phyloP scores from a whole-genome alignment of 495 filamentous ascomycete genomes.

The Penicillium turbatum region DNA sequence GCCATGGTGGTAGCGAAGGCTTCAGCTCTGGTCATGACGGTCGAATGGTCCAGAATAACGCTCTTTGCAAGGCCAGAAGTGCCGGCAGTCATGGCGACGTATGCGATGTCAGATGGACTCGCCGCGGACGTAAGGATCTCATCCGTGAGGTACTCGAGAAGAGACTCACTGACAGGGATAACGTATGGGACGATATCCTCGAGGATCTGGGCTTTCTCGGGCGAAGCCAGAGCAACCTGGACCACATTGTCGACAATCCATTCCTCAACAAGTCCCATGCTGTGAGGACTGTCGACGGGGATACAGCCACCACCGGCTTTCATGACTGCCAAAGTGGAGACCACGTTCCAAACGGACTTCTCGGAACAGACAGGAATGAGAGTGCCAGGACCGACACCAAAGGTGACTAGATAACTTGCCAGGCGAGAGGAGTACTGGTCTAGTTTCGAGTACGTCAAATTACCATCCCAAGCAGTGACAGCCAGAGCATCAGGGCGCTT shows the following conservation, averaged over 20 bases:
- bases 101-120: slow-evolving; percentile 32
- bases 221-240: slow-evolving; percentile 43
- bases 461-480: slow-evolving; percentile 47
- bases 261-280: slow-evolving; percentile 26
- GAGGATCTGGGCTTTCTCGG: slow-evolving; percentile 32
- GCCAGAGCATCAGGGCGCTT: slow-evolving; percentile 36
- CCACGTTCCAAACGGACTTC: slow-evolving; percentile 39
- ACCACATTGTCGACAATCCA: slow-evolving; percentile 38
- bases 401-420: slow-evolving; percentile 37
- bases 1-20: slow-evolving; percentile 44
- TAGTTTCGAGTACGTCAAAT: slow-evolving; percentile 48
- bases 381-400: slow-evolving; percentile 38
- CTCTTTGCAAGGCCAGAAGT: slow-evolving; percentile 37
- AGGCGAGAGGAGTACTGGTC: slow-evolving; percentile 43
- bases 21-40: slow-evolving; percentile 43
- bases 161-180: slow-evolving; percentile 33
- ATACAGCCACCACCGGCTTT: slow-evolving; percentile 45
- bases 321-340: slow-evolving; percentile 40
- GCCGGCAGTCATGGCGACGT: slow-evolving; percentile 54
- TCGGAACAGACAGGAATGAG: slow-evolving; percentile 38
- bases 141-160: slow-evolving; percentile 36
- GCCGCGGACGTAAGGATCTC: slow-evolving; percentile 12
- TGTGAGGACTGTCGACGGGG: slow-evolving; percentile 28
- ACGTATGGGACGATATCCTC: slow-evolving; percentile 39
- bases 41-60: slow-evolving; percentile 35